Conservation (phyloP, 192 early-diverging fungal species). For the Coemansia sp. region DNA sequence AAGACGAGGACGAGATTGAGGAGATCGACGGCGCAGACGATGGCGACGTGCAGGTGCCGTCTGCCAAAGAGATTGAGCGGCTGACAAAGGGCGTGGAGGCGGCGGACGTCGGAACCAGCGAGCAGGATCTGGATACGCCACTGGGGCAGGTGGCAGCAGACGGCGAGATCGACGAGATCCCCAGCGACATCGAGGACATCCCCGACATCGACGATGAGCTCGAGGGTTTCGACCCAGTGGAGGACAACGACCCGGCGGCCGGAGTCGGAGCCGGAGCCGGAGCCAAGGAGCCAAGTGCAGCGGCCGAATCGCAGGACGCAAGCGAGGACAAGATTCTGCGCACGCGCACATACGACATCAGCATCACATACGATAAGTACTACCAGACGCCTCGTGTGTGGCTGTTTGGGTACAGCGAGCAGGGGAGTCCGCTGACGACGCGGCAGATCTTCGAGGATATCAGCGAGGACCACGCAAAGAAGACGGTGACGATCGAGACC, state of each 20-base stretch:
- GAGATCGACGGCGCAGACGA: slow-evolving; percentile 60
- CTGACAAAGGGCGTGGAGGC: slow-evolving; percentile 67
- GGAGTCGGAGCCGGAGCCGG: background rate
- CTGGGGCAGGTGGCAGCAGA: slow-evolving; percentile 51
- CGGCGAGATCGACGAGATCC: slow-evolving; percentile 70
- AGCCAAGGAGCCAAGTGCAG: background rate
- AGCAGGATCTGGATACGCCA: slow-evolving; percentile 50
- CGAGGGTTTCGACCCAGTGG: slow-evolving; percentile 66
- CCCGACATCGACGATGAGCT: slow-evolving; percentile 82
- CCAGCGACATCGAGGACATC: slow-evolving; percentile 82
- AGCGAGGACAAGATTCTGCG: slow-evolving; percentile 77
- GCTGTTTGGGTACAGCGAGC: slow-evolving; percentile 97
- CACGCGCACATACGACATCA: slow-evolving; percentile 95
- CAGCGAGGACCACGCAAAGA: slow-evolving; percentile 97
- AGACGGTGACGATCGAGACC: slow-evolving; percentile 96
- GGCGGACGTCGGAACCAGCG: slow-evolving; percentile 52
- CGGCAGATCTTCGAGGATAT: slow-evolving; percentile 98
- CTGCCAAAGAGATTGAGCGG: slow-evolving; percentile 55
- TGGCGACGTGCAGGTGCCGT: slow-evolving; percentile 39
- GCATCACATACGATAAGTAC: slow-evolving; percentile 99
- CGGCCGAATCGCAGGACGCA: slow-evolving; percentile 3
- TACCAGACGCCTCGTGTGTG: slow-evolving; percentile 98
- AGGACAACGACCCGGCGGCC: slow-evolving; percentile 76
- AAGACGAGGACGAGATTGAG: slow-evolving; percentile 53
- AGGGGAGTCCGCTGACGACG: slow-evolving; percentile 73